phyloP scores from a whole-genome alignment of 805 yeast genomes.

The Wickerhamomyces silvicola region DNA sequence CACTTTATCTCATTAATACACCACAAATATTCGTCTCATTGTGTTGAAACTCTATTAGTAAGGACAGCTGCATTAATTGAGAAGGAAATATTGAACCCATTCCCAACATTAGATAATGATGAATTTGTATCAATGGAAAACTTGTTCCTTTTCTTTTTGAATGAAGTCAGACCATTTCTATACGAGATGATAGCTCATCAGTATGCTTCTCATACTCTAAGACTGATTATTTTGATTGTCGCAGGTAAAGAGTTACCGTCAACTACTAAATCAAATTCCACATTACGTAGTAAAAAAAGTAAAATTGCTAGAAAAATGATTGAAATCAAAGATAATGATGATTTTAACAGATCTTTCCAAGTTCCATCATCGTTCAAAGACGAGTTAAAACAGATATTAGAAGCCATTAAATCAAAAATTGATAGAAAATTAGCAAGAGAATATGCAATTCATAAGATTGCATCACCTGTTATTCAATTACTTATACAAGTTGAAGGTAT shows the following conservation, averaged over 20 bases:
- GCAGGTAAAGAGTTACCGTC: constrained; percentile 79
- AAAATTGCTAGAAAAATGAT: constrained; percentile 92
- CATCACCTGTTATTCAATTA: constrained; percentile 84
- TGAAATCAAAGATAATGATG: constrained; percentile 73
- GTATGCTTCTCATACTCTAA: constrained; percentile 83
- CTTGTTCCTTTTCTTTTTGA: constrained; percentile 55
- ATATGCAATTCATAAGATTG: constrained; percentile 67
- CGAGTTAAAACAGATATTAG: constrained; percentile 46
- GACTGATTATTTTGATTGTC: constrained; percentile 63
- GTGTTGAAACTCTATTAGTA: constrained; percentile 77
- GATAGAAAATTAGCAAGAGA: constrained; percentile 55
- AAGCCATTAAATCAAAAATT: constrained; percentile 28
- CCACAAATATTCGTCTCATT: constrained; percentile 92
- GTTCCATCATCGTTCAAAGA: constrained; percentile 64
- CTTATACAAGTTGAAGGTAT: constrained; percentile 75
- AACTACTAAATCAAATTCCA: constrained; percentile 58
- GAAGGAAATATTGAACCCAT: constrained; percentile 53
- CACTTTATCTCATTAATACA: constrained; percentile 70
- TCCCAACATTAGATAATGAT: constrained; percentile 27
- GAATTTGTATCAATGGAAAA: constrained; percentile 55
- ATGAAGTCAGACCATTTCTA: constrained; percentile 58
- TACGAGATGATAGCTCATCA: constrained; percentile 60
- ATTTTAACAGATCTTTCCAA: constrained; percentile 59
- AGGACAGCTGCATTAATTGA: constrained; percentile 70
- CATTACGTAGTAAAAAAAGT: constrained; percentile 75